phyloP scores from a whole-genome alignment of 176 grass and related monocot genomes.

The Carex myosuroides region DNA sequence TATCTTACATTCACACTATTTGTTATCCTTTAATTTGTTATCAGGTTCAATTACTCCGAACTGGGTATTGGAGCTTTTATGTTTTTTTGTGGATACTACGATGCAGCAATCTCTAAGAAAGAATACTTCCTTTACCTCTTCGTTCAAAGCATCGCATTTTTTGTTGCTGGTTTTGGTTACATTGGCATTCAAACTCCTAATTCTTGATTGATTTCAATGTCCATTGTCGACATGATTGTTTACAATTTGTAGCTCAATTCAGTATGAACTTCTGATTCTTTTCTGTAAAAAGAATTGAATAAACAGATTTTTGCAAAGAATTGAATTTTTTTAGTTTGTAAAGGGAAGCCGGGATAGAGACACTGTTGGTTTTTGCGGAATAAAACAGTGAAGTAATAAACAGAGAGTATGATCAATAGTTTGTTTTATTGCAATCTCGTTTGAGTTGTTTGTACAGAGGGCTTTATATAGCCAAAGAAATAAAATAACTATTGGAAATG shows the following conservation, averaged over 20 bases:
- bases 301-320: not conserved
- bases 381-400: no score
- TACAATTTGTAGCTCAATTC: not conserved
- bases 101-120: conserved; percentile 43
- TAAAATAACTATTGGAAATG: no score
- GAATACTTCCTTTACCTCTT: conserved; percentile 81
- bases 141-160: conserved; percentile 60
- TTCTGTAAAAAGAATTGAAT: not conserved
- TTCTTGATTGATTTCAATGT: not conserved
- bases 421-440: no score
- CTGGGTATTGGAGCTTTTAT: conserved; percentile 56
- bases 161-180: conserved; percentile 63
- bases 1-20: not conserved
- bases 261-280: not conserved
- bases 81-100: conserved; percentile 57
- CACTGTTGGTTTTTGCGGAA: no score
- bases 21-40: not conserved
- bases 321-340: not conserved
- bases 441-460: no score
- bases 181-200: conserved; percentile 52
- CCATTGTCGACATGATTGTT: not conserved
- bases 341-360: not conserved
- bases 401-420: no score
- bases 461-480: no score
- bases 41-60: conserved; percentile 69